Percentiles rank a stretch among this genome's conserved stretches.
Conservation (phyloP, 2,329 filamentous ascomycete genomes). For the Coniella lustricola region DNA sequence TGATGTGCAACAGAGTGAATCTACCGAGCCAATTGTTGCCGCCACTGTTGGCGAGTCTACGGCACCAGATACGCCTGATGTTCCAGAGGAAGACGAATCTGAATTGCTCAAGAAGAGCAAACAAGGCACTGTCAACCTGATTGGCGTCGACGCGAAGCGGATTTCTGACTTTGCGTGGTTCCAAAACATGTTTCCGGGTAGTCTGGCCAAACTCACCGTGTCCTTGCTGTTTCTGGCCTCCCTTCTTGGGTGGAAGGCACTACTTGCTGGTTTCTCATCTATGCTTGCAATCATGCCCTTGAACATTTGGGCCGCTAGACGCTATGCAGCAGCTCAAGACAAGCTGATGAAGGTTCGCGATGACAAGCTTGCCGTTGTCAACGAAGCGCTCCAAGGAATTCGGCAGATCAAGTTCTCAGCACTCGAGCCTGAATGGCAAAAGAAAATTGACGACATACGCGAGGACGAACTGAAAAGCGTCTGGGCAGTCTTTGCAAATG, state of each 20-base stretch:
- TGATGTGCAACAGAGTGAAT: slow-evolving; percentile 21
- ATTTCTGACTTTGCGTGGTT: slow-evolving; percentile 62
- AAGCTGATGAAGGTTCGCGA: slow-evolving; percentile 69
- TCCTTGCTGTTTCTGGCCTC: slow-evolving; percentile 60
- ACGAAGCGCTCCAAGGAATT: slow-evolving; percentile 71
- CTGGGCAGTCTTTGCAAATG: slow-evolving; percentile 59
- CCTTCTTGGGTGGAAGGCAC: slow-evolving; percentile 64
- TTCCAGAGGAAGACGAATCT: slow-evolving; percentile 38
- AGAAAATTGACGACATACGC: slow-evolving; percentile 58
- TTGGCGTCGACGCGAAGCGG: slow-evolving; percentile 67
- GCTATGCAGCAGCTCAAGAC: slow-evolving; percentile 59
- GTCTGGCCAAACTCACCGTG: slow-evolving; percentile 55
- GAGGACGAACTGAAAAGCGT: slow-evolving; percentile 60
- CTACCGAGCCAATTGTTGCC: slow-evolving; percentile 23
- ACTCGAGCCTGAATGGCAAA: slow-evolving; percentile 67
- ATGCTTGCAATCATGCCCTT: slow-evolving; percentile 60
- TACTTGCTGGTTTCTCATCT: slow-evolving; percentile 57
- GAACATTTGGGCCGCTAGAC: slow-evolving; percentile 60
- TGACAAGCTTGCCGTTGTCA: slow-evolving; percentile 66
- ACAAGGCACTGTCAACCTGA: slow-evolving; percentile 69
- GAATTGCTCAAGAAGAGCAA: slow-evolving; percentile 42
- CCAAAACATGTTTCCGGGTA: slow-evolving; percentile 58
- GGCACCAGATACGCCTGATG: slow-evolving; percentile 26
- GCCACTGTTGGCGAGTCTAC: slow-evolving; percentile 23
- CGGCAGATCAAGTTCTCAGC: slow-evolving; percentile 82